phyloP scores from a whole-genome alignment of 2,329 filamentous ascomycete genomes.

The Sphaerulina musiva region DNA sequence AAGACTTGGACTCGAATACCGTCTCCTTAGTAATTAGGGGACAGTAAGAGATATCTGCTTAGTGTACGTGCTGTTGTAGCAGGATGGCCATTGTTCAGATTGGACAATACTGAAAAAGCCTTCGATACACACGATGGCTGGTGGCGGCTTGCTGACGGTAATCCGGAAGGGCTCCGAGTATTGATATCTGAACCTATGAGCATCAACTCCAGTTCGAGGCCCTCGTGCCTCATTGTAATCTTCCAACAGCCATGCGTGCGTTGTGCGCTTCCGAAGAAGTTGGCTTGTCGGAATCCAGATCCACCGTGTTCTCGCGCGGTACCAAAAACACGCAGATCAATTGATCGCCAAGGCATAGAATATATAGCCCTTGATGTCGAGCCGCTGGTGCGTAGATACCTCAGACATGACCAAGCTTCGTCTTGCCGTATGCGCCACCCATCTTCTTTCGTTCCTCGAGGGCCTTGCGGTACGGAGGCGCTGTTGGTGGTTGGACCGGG shows the following conservation, averaged over 20 bases:
- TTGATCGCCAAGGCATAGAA: neutral
- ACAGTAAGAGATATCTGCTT: no score
- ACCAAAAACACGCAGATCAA: neutral
- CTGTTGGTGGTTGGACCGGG: constrained; percentile 89
- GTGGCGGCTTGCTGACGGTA: no score
- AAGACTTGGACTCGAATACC: neutral
- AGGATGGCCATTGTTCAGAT: no score
- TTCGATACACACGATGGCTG: no score
- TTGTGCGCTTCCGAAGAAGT: neutral
- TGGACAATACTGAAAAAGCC: no score
- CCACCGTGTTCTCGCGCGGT: neutral
- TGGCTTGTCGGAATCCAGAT: no score
- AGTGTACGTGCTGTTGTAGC: no score
- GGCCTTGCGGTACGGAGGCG: constrained; percentile 87
- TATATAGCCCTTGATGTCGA: neutral
- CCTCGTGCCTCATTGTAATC: neutral
- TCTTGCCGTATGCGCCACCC: constrained; percentile 72
- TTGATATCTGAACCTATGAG: no score
- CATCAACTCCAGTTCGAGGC: no score
- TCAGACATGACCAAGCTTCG: constrained; percentile 38
- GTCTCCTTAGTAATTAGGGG: neutral
- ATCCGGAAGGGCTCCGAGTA: no score
- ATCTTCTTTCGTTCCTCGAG: constrained; percentile 72
- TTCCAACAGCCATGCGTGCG: neutral
- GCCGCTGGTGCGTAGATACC: no score